Base-by-base conservation (phyloP, 2,329 filamentous ascomycete genomes). In the Diaporthe sp. region DNA sequence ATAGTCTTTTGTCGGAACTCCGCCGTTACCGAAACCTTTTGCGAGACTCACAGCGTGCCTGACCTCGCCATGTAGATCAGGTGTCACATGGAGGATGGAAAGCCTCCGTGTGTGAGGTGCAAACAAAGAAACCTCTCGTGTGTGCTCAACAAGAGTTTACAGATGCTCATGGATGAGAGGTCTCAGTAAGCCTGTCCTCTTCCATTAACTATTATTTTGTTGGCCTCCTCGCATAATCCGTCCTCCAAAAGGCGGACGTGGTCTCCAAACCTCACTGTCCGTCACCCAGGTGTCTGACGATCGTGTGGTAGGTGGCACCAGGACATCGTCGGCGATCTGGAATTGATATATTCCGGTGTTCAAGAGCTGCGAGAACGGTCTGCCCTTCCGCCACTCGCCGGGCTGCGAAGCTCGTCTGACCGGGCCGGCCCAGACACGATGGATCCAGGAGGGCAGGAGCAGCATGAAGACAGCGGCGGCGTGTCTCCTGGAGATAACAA, bases 81-180 rank as follows among this genome's bases (percentile, higher is more conserved):
- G 78, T 86, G 84, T 60, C 77, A 85, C 60, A 86, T 86, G 84
- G 84, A 85, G 62, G 83, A 84, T 49, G 81, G 79, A 37, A 84
- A 84, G 0, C 84, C 84, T 3, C 84, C 84, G 4, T 86, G 84
- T 76, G 80, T 82, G 6, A 79, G 84, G 73, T 86, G 84, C 61
- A 76, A 80, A 25, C 83, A 85, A 74, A 77, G 82, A 19, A 83
- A 83, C 53, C 76, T 86, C 39, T 81, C 81, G 0, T 86, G 84
- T 65, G 83, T 85, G 2, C 75, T 86, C 67, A 85, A 84, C 61
- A 86, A 86, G 79, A 85, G 84, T 61, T 79, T 86, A 3, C 84
- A 86, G 76, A 86, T 82, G 1, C 82, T 86, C 31, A 85, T 86
- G 46, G 84, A 84, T 76, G 84, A 86, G 76, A 83, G 84, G 74